Percentiles rank a stretch among this genome's conserved stretches.
Conservation (phyloP, 164 flowering plant genomes). For the Sedum album region DNA sequence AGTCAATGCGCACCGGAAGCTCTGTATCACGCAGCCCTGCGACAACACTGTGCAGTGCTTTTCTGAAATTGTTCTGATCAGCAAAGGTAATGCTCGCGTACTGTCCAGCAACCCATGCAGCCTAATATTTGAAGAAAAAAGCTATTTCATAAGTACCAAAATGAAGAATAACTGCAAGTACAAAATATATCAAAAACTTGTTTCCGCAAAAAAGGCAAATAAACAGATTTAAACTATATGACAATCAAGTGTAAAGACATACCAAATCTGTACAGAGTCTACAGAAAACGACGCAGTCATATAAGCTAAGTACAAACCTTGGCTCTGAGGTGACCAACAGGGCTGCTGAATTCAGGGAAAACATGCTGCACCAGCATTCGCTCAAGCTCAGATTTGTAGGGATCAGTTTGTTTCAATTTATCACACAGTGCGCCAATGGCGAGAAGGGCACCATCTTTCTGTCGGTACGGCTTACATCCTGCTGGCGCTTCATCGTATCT, state of each 20-base stretch:
- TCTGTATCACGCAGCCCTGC: constrained; percentile 92
- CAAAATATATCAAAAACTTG: too few relatives aligned
- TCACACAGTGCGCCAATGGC: constrained; percentile 97
- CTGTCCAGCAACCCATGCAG: constrained; percentile 99
- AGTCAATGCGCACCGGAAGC: constrained; percentile 97
- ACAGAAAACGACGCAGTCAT: not conserved
- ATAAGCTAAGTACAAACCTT: constrained; percentile 41
- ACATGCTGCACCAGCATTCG: constrained; percentile 95
- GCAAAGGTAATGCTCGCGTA: constrained; percentile 84
- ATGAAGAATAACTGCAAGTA: too few relatives aligned
- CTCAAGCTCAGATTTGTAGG: constrained; percentile 94
- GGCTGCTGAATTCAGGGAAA: constrained; percentile 91
- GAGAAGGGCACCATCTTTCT: constrained; percentile 98
- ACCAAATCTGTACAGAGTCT: not conserved
- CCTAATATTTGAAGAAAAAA: constrained; percentile 33
- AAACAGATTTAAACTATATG: too few relatives aligned
- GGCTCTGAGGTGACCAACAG: constrained; percentile 94
- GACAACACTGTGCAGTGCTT: constrained; percentile 87
- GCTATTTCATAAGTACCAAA: not conserved
- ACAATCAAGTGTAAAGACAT: not conserved
- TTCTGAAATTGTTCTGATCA: constrained; percentile 76
- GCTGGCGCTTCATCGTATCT: constrained; percentile 73
- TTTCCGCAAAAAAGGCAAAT: too few relatives aligned
- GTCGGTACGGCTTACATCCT: constrained; percentile 74
- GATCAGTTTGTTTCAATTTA: constrained; percentile 84